Base-by-base conservation (phyloP, 129 eudicot genomes). In the Sambucus nigra region DNA sequence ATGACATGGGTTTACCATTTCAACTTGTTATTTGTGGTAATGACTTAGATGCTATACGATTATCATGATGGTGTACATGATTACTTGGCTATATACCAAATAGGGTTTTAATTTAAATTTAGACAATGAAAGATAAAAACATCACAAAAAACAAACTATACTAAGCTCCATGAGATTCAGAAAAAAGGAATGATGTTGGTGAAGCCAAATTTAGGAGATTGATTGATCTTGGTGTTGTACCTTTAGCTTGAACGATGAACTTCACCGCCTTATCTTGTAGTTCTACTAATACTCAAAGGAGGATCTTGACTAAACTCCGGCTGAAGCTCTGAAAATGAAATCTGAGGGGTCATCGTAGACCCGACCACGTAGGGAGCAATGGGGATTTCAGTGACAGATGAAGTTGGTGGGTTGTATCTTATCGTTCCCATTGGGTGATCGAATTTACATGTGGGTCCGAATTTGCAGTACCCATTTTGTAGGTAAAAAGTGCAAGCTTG, bases 381-480 rank as follows among this genome's bases (percentile, higher is more conserved):
- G 62, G 92, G 83, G 49, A 79, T 68, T 21, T 88, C 88, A 10
- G 72, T 31, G 47, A 73, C 64, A 19, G 80, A 70, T 20, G 86
- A 73, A 58, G 84, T 67, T 5, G 94, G 68, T 48, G 83, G 71
- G 61, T 72, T 80, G 17, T 77, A 81, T 63, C 57, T 68, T 51
- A 64, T 66, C 19, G 73, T 51, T 26, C 73, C 66, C 50, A 81
- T 64, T 22, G 97, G 97, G 45, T 89, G 97, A 77, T 89, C 95
- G 64, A 78, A 89, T 58, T 84, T 89, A 75, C 97, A 89, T 1
- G 93, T 72, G 38, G 66, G 80, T 42, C 97, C 94, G 18, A 89
- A 89, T 59, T 84, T 89, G 88, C 97, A 89, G 68, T 65, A 69
- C 35, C 92, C 95, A 25, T 81, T 84, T 67, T 73, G 95, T 81